Evolutionary conservation across 208 protist genomes (phyloP).

Genomic region (Acanthamoeba triangularis): DNA sequence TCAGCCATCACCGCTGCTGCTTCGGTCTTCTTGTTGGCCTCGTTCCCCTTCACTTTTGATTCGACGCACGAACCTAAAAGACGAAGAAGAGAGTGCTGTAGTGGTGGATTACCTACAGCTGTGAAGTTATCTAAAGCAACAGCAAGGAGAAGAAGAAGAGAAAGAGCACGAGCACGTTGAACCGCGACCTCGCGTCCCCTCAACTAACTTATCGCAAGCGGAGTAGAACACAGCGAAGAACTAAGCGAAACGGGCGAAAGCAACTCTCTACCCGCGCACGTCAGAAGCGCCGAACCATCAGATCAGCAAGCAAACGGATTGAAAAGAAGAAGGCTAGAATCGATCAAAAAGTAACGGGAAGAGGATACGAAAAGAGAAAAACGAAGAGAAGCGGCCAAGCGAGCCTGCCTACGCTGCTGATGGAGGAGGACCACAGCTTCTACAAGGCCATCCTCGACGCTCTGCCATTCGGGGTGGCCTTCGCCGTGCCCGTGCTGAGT

Average conservation of each 20-base stretch:
- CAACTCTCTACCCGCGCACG: too few species aligned
- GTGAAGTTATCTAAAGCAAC: background rate
- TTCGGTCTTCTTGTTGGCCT: background rate
- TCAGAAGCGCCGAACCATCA: too few species aligned
- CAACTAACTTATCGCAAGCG: too few species aligned
- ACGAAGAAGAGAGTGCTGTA: background rate
- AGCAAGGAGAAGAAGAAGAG: too few species aligned
- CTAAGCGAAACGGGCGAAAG: too few species aligned
- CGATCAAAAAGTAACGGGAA: background rate
- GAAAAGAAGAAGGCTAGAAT: background rate
- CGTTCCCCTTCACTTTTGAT: background rate
- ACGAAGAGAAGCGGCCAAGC: background rate
- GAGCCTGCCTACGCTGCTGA: background rate
- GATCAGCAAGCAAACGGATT: background rate
- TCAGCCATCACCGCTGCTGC: too few species aligned
- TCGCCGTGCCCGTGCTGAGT: conserved; percentile 5
- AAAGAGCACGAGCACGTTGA: background rate
- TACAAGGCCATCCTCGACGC: conserved; percentile 55
- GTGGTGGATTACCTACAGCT: background rate
- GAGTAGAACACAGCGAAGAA: too few species aligned
- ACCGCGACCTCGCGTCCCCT: background rate
- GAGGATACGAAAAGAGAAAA: background rate
- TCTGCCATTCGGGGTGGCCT: conserved; percentile 23
- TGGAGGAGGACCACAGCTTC: background rate
- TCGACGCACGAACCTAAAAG: background rate